Evolutionary conservation across 1,284 basidiomycete species (phyloP).

Genomic region (Schizophyllum commune): DNA sequence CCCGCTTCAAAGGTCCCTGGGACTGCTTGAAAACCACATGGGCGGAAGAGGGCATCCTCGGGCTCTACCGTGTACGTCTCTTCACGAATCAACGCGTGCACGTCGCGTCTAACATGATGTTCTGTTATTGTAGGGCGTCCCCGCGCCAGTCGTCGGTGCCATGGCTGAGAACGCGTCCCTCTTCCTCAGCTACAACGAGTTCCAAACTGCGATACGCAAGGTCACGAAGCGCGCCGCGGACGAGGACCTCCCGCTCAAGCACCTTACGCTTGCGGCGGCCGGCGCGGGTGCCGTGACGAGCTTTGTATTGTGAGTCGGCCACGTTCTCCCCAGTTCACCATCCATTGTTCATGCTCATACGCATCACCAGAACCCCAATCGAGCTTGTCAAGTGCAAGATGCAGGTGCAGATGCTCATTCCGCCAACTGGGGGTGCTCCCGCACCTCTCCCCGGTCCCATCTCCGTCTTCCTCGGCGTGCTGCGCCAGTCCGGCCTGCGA

Average conservation of each 20-base stretch:
- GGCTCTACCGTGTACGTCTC: constrained; percentile 69
- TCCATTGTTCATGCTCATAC: not conserved
- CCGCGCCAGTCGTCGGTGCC: constrained; percentile 84
- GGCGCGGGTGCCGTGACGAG: not conserved
- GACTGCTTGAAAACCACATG: constrained; percentile 80
- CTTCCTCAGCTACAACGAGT: constrained; percentile 79
- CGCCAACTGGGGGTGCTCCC: constrained; percentile 13
- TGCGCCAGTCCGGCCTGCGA: constrained; percentile 60
- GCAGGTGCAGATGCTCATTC: constrained; percentile 77
- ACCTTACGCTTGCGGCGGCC: constrained; percentile 37
- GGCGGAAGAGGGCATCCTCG: constrained; percentile 67
- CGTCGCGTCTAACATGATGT: constrained; percentile 1
- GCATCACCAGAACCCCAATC: constrained; percentile 64
- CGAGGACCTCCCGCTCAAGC: constrained; percentile 45
- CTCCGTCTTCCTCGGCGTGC: constrained; percentile 54
- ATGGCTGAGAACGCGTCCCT: constrained; percentile 86
- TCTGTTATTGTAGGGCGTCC: constrained; percentile 56
- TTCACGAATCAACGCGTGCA: not conserved
- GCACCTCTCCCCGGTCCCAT: constrained; percentile 55
- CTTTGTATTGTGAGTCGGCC: not conserved
- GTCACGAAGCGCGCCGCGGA: constrained; percentile 24
- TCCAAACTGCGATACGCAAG: constrained; percentile 58
- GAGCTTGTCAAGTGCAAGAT: constrained; percentile 93
- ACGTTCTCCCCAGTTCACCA: not conserved
- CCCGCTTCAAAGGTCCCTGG: constrained; percentile 69